Evolutionary conservation across 768 basidiomycete species (phyloP).

Genomic region (Termitomyces sp.): DNA sequence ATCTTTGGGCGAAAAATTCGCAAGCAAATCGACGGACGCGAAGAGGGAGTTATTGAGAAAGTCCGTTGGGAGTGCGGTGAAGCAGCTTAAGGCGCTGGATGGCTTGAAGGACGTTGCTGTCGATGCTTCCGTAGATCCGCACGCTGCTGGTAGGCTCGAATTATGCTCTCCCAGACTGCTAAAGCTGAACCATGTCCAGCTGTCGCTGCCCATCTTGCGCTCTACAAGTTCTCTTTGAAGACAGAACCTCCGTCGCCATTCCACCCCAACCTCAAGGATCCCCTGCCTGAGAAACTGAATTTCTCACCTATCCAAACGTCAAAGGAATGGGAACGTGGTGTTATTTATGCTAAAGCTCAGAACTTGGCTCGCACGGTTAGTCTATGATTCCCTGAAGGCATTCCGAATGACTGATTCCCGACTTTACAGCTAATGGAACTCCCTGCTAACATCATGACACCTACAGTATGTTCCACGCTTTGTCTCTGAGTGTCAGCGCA

Average conservation of each 20-base stretch:
- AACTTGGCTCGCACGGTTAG: slow-evolving; percentile 74
- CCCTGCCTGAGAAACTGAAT: slow-evolving; percentile 42
- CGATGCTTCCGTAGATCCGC: slow-evolving; percentile 63
- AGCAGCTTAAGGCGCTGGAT: slow-evolving; percentile 57
- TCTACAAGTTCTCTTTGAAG: slow-evolving; percentile 75
- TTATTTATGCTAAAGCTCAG: slow-evolving; percentile 69
- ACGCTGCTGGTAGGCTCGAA: slow-evolving; percentile 60
- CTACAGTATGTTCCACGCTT: slow-evolving; percentile 45
- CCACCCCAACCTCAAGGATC: slow-evolving; percentile 52
- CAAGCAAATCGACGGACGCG: slow-evolving; percentile 34
- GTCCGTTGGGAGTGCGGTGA: slow-evolving; percentile 68
- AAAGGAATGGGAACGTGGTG: slow-evolving; percentile 68
- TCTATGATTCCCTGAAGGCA: neutral
- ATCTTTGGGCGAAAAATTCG: slow-evolving; percentile 53
- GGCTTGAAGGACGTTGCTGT: slow-evolving; percentile 57
- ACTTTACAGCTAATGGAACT: slow-evolving; percentile 66
- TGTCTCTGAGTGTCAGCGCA: neutral
- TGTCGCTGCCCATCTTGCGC: slow-evolving; percentile 70
- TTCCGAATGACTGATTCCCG: neutral
- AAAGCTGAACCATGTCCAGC: slow-evolving; percentile 31
- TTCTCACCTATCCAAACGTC: slow-evolving; percentile 42
- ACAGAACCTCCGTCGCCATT: slow-evolving; percentile 63
- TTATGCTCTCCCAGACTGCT: neutral
- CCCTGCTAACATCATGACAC: slow-evolving; percentile 83
- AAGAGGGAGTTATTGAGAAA: slow-evolving; percentile 66